Conservation (phyloP, 345 rosid species). For the Euphorbia lathyris region DNA sequence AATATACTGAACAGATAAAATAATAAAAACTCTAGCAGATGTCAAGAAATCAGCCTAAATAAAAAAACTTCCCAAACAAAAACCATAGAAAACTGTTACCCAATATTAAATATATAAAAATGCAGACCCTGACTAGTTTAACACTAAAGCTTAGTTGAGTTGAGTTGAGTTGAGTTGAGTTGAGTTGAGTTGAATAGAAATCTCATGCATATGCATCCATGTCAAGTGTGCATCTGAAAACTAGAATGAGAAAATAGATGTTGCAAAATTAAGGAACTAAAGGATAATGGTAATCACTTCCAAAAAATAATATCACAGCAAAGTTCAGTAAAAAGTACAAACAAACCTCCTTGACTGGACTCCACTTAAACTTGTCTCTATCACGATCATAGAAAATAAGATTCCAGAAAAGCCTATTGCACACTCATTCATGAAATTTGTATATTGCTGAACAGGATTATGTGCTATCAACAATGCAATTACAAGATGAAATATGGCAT, state of each 20-base stretch:
- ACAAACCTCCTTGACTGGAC: conserved; percentile 79
- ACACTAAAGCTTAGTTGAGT: neutral
- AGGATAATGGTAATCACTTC: neutral
- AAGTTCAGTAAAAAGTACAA: neutral
- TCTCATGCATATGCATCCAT: neutral
- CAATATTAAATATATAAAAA: neutral
- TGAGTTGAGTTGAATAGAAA: no score
- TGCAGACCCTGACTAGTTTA: neutral
- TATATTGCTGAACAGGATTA: conserved; percentile 50
- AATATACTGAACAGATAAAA: neutral
- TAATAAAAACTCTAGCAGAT: neutral
- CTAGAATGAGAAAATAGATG: neutral
- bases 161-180: neutral
- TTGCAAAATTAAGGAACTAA: neutral
- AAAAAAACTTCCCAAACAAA: neutral
- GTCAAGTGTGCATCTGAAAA: neutral
- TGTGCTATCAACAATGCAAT: conserved; percentile 58
- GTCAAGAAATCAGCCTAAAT: neutral
- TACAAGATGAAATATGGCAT: conserved; percentile 73
- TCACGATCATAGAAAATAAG: conserved; percentile 87
- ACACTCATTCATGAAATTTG: conserved; percentile 64
- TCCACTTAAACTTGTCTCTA: conserved; percentile 94
- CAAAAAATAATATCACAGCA: neutral
- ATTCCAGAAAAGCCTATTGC: conserved; percentile 93
- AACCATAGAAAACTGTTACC: neutral